phyloP scores from a whole-genome alignment of 1,284 basidiomycete species.

The Peniophora sp. region DNA sequence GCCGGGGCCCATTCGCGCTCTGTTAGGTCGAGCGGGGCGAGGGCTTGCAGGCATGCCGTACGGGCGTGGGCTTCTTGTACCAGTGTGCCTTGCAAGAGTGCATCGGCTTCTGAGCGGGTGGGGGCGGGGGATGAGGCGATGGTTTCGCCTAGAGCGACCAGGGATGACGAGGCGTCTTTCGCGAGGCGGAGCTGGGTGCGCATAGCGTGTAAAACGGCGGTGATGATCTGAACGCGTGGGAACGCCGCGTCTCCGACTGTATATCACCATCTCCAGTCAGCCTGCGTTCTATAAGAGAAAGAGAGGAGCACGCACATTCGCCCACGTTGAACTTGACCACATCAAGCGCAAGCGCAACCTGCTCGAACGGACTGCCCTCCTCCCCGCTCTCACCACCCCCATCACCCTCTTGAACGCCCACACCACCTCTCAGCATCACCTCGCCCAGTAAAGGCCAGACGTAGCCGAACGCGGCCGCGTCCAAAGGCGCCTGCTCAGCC shows the following conservation, averaged over 20 bases:
- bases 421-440: slow-evolving; percentile 65
- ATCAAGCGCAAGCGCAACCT: slow-evolving; percentile 79
- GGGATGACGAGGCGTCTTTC: slow-evolving; percentile 80
- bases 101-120: slow-evolving; percentile 52
- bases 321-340: slow-evolving; percentile 82
- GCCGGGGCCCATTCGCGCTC: slow-evolving; percentile 90
- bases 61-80: slow-evolving; percentile 88
- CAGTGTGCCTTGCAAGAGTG: slow-evolving; percentile 71
- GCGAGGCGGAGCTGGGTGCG: slow-evolving; percentile 74
- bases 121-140: slow-evolving; percentile 54
- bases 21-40: slow-evolving; percentile 94
- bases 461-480: slow-evolving; percentile 81
- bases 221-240: slow-evolving; percentile 67
- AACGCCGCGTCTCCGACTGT: slow-evolving; percentile 62
- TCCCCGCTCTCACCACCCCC: neutral
- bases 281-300: no score
- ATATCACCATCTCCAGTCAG: neutral
- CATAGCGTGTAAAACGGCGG: slow-evolving; percentile 71
- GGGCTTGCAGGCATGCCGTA: slow-evolving; percentile 84
- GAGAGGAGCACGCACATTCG: slow-evolving; percentile 55
- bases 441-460: slow-evolving; percentile 70
- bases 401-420: slow-evolving; percentile 35
- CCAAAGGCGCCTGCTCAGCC: slow-evolving; percentile 78
- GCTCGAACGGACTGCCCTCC: slow-evolving; percentile 81
- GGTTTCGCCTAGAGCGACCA: slow-evolving; percentile 81